phyloP scores from a whole-genome alignment of 495 filamentous ascomycete species.

The Hypoxylon fragiforme region DNA sequence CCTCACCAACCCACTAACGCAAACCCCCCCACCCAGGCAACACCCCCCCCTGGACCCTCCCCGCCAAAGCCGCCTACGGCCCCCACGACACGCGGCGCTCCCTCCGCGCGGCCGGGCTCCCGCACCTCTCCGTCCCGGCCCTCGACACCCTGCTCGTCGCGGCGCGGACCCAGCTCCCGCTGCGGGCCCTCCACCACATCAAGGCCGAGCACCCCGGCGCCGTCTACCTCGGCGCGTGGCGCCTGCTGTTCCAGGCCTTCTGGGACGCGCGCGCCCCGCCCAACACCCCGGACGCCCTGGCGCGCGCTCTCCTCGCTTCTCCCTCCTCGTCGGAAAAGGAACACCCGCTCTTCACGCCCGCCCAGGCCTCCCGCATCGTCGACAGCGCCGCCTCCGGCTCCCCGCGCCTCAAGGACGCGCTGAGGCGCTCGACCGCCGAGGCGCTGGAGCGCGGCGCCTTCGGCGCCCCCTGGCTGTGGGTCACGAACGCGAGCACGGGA shows the following conservation, averaged over 20 bases:
- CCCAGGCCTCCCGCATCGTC: constrained; percentile 55
- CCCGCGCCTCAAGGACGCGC: constrained; percentile 62
- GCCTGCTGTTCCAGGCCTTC: constrained; percentile 44
- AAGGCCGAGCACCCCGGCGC: constrained; percentile 51
- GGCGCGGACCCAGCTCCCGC: constrained; percentile 52
- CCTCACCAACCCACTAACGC: background rate
- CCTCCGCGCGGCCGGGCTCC: constrained; percentile 55
- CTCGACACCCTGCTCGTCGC: constrained; percentile 46
- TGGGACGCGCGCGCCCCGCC: constrained; percentile 40
- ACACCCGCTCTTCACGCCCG: constrained; percentile 33
- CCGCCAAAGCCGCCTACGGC: constrained; percentile 64
- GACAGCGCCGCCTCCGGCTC: too few species aligned
- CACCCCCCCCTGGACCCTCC: constrained; percentile 71
- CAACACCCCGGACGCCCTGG: constrained; percentile 38
- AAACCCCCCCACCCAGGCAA: constrained; percentile 63
- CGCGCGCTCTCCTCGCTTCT: constrained; percentile 32
- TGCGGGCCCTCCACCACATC: constrained; percentile 67
- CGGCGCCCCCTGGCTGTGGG: constrained; percentile 77
- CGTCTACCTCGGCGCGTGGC: constrained; percentile 34
- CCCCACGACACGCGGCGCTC: constrained; percentile 59
- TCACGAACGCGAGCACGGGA: constrained; percentile 57
- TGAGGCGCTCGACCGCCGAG: constrained; percentile 61
- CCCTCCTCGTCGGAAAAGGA: too few species aligned
- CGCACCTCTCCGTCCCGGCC: constrained; percentile 43
- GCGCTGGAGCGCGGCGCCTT: constrained; percentile 68